Percentiles rank a stretch among this genome's conserved stretches.
These are phyloP conservation scores for Escovopsis sp. DNA, from an alignment of 2,329 filamentous ascomycete genomes.

Conservation along the genomic window DNA sequence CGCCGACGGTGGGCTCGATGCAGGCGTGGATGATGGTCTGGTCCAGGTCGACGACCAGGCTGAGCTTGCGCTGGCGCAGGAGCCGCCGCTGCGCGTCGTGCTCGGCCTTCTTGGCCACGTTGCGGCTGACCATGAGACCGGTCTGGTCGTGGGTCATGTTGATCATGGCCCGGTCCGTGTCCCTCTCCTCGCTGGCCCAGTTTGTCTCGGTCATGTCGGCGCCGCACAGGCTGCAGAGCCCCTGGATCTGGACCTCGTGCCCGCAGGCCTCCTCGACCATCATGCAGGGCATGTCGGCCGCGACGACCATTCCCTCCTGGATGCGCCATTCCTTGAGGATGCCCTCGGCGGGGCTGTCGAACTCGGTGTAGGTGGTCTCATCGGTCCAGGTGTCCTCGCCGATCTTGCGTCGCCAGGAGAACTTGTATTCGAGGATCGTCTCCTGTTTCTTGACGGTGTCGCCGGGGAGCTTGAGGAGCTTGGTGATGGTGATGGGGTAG, in stretches of 20 bases:
- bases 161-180: slow-evolving; percentile 77
- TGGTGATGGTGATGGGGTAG: slow-evolving; percentile 87
- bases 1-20: slow-evolving; percentile 87
- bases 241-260: slow-evolving; percentile 82
- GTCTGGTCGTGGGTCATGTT: slow-evolving; percentile 92
- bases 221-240: slow-evolving; percentile 82
- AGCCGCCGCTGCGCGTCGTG: slow-evolving; percentile 75
- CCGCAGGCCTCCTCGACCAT: slow-evolving; percentile 83
- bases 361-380: slow-evolving; percentile 58
- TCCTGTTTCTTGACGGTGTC: slow-evolving; percentile 65
- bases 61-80: slow-evolving; percentile 68
- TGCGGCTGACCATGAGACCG: slow-evolving; percentile 67
- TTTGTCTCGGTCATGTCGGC: slow-evolving; percentile 89
- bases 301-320: slow-evolving; percentile 48
- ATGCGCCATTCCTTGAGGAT: slow-evolving; percentile 66
- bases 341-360: slow-evolving; percentile 74
- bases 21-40: slow-evolving; percentile 98
- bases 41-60: slow-evolving; percentile 89
- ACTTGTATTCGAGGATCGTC: slow-evolving; percentile 74
- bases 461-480: slow-evolving; percentile 62
- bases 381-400: slow-evolving; percentile 49
- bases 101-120: slow-evolving; percentile 69
- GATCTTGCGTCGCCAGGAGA: slow-evolving; percentile 63
- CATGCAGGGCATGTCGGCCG: slow-evolving; percentile 43
- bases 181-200: slow-evolving; percentile 66